Evolutionary conservation across 2,329 filamentous ascomycete species (phyloP), one percentile per base, ranked within the genome.

Genomic region (Microsporum ferrugineum): DNA sequence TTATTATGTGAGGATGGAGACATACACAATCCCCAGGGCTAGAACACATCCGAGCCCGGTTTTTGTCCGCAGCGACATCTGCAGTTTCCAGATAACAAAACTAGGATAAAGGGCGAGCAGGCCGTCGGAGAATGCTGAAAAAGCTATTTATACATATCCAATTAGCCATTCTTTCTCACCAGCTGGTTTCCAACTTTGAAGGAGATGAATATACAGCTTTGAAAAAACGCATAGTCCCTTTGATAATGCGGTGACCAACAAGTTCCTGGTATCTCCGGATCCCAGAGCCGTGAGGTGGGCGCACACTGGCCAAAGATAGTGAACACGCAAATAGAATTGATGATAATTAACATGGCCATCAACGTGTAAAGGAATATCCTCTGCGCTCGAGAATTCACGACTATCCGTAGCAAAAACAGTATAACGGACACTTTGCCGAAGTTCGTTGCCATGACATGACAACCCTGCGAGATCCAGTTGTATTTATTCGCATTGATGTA

Each of bases 71-170:
- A 23, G 10, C 8, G 33, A 45, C 58, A 60, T 63, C 29, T 59
- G 60, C 34, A 61, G 38, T n/a, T 58, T 59, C 47, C 62, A 59
- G n/a, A 65, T 63, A 6, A 65, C 59, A 27, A 65, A 65, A n/a
- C 61, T 51, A 12, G 63, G 63, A 36, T 63, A 65, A n/a, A 62
- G 39, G 7, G 63, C 63, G 3, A 65, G 63, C 23, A 58, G n/a
- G 39, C 62, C 45, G 41, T 64, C 61, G 12, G 61, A 58, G 34
- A 61, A 57, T 8, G 63, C 63, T 14, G 61, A 63, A 17, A 63
- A 63, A 14, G 63, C 63, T 64, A 29, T 7, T 34, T 5, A 17
- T 12, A 7, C 6, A 5, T 51, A 27, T 12, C 27, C 8, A 33
- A n/a, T 43, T 7, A 23, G 14, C 23, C 27, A 51, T 27, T 33